A percentile compares a stretch with the other conserved stretches of the same genome.
These are phyloP conservation scores for Coemansia sp. DNA, from an alignment of 192 early-diverging fungal genomes.

Conservation along the genomic window DNA sequence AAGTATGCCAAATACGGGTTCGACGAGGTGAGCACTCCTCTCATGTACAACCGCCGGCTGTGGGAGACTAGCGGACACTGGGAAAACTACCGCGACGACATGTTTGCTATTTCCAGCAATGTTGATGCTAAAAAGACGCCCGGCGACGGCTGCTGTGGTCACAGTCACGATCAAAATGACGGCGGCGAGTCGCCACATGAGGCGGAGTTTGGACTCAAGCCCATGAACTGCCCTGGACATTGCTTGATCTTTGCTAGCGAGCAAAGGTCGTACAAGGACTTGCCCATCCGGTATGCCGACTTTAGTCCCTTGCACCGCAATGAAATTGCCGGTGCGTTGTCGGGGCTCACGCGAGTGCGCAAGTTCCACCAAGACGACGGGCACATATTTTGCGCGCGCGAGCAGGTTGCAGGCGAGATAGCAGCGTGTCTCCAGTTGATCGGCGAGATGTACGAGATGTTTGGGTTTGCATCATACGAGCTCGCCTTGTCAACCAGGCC, in stretches of 20 bases:
- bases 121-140: neutral
- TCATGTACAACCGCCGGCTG: conserved; percentile 88
- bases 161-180: conserved; percentile 16
- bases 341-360: conserved; percentile 88
- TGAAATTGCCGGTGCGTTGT: conserved; percentile 85
- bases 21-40: conserved; percentile 88
- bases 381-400: conserved; percentile 88
- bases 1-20: conserved; percentile 80
- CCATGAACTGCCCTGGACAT: conserved; percentile 98
- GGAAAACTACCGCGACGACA: conserved; percentile 95
- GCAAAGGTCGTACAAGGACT: conserved; percentile 80
- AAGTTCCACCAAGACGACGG: conserved; percentile 98
- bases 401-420: conserved; percentile 83
- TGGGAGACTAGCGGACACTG: conserved; percentile 96
- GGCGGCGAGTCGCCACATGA: conserved; percentile 38
- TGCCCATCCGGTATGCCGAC: conserved; percentile 88
- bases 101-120: conserved; percentile 66
- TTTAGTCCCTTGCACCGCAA: conserved; percentile 95
- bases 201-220: conserved; percentile 83
- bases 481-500: conserved; percentile 83
- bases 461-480: conserved; percentile 78
- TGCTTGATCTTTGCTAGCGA: conserved; percentile 86
- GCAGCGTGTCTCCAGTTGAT: conserved; percentile 73
- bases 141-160: conserved; percentile 28
- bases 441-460: conserved; percentile 72